Percentiles rank a stretch among this genome's conserved stretches.
These are phyloP conservation scores for Arthrinium phaeospermum DNA, from an alignment of 2,329 filamentous ascomycete genomes.

Conservation along the genomic window DNA sequence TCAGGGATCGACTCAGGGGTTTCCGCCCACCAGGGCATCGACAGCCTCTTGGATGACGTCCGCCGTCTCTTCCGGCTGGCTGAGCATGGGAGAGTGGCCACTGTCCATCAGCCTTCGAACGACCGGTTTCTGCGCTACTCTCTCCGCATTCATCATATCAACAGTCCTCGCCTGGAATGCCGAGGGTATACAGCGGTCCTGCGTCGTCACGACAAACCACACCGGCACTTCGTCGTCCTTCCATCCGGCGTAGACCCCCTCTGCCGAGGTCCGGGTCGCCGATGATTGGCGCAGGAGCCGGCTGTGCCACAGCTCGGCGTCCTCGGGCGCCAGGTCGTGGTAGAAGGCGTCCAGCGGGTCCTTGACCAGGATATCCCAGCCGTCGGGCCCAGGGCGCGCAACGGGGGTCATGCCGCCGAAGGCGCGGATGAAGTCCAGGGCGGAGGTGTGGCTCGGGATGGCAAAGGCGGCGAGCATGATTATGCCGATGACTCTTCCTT, in stretches of 20 bases:
- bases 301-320: background rate
- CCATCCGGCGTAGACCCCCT: background rate
- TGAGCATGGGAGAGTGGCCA: slow-evolving; percentile 4
- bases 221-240: background rate
- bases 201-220: background rate
- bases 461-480: background rate
- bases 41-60: background rate
- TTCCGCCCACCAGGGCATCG: background rate
- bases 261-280: background rate
- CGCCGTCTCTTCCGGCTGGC: background rate
- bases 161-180: background rate
- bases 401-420: background rate
- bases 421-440: background rate
- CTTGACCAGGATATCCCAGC: background rate
- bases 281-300: background rate
- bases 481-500: background rate
- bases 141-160: background rate
- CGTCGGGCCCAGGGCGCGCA: background rate
- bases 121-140: background rate
- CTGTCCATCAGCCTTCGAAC: background rate
- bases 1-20: background rate
- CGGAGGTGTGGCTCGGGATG: background rate
- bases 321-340: background rate
- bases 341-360: background rate
- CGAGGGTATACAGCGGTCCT: background rate